Evolutionary conservation across 306 rosid species (phyloP).

Genomic region (Glycine soja): DNA sequence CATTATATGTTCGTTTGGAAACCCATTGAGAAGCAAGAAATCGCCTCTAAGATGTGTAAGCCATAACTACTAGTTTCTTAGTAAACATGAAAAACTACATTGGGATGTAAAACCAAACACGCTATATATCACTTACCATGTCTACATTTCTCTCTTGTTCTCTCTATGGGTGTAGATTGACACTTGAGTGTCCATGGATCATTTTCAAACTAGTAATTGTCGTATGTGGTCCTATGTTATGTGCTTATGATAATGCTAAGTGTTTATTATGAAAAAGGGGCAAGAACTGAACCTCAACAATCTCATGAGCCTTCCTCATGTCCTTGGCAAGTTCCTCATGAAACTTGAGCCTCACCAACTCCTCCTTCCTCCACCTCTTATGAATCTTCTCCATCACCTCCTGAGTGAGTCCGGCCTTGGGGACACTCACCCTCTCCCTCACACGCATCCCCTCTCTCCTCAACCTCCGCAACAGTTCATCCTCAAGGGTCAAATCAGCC

Average conservation of each 20-base stretch:
- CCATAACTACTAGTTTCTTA: background rate
- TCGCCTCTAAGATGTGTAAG: background rate
- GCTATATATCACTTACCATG: background rate
- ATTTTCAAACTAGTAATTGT: background rate
- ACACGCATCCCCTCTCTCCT: constrained; percentile 83
- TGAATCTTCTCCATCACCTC: constrained; percentile 92
- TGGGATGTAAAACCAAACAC: background rate
- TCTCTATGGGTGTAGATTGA: background rate
- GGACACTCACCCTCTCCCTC: constrained; percentile 79
- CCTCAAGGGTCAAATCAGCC: constrained; percentile 94
- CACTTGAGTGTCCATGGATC: background rate
- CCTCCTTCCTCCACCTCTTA: constrained; percentile 84
- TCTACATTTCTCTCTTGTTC: background rate
- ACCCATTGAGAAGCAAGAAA: background rate
- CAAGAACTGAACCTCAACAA: constrained; percentile 69
- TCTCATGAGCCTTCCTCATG: constrained; percentile 91
- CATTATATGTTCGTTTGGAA: background rate
- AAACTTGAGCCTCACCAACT: constrained; percentile 94
- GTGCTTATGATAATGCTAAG: background rate
- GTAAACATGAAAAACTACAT: background rate
- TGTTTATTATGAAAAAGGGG: background rate
- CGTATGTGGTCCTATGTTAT: background rate
- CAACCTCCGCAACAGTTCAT: constrained; percentile 84
- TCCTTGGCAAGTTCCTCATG: constrained; percentile 91
- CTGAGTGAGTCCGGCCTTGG: constrained; percentile 89